These are phyloP conservation scores for Stagonosporopsis rhizophila DNA, from an alignment of 2,329 filamentous ascomycete species.

Conservation along the genomic window DNA sequence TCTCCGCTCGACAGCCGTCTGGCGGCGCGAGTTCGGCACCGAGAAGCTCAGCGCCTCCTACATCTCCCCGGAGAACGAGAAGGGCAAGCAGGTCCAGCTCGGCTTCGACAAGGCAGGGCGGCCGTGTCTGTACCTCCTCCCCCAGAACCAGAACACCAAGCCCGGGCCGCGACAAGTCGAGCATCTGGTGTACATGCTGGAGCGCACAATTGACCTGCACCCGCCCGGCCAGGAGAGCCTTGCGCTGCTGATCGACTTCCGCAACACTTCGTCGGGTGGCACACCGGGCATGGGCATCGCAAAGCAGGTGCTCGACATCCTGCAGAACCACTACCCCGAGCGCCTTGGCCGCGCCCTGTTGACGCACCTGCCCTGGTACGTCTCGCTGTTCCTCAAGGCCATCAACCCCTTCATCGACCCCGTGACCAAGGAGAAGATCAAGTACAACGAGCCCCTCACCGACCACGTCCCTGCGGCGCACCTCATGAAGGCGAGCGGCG, in stretches of 20 bases:
- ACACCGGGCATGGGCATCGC: conserved; percentile 80
- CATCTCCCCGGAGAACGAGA: conserved; percentile 93
- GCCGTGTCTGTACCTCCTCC: conserved; percentile 91
- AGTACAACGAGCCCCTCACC: conserved; percentile 92
- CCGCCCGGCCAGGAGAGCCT: conserved; percentile 85
- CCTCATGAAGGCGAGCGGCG: conserved; percentile 79
- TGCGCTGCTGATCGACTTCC: conserved; percentile 90
- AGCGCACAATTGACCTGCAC: conserved; percentile 87
- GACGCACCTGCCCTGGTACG: conserved; percentile 89
- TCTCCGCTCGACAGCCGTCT: conserved; percentile 80
- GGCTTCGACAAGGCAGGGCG: conserved; percentile 86
- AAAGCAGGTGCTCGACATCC: conserved; percentile 83
- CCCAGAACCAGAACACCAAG: conserved; percentile 91
- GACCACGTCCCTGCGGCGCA: conserved; percentile 82
- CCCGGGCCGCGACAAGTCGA: conserved; percentile 85
- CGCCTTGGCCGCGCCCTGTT: conserved; percentile 87
- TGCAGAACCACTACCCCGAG: conserved; percentile 97
- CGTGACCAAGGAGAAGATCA: conserved; percentile 90
- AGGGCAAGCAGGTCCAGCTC: conserved; percentile 89
- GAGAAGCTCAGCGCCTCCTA: conserved; percentile 78
- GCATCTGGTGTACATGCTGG: conserved; percentile 95
- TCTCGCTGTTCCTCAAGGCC: conserved; percentile 93
- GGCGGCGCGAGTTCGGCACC: conserved; percentile 90
- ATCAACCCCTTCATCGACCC: conserved; percentile 98
- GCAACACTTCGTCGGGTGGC: conserved; percentile 74